Base-by-base conservation (phyloP, 495 filamentous ascomycete species). In the Aspergillus wentii region DNA sequence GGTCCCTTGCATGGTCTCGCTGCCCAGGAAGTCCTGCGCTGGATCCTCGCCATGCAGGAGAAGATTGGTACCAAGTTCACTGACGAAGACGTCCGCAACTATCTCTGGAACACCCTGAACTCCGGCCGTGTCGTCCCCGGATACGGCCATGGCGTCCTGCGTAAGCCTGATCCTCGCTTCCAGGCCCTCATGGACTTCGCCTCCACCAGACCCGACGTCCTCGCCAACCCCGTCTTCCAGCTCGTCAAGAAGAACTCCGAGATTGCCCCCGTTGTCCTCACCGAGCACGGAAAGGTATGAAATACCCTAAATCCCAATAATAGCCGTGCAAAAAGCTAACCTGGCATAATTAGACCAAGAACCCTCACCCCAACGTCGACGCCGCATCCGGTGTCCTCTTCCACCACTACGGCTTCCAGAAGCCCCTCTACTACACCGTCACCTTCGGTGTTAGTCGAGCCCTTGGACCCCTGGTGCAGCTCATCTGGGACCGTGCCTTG, bases 151-250 rank as follows among this genome's bases (percentile, higher is more conserved):
- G 92, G 91, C 35, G 94, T 98, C 17, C 80, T 98, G 32, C 85
- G 92, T 59, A 96, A 95, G 72, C 90, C 92, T 15, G 92, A 98
- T 54, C 92, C 92, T 4, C 83, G 92, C 40, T 98, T 96, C 68
- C 76, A 95, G 62, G 94, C 92, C 23, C 70, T 97, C 32, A 95
- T 96, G 85, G 86, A 92, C 66, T 98, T 95, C 65, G 92, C 94
- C 6, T 74, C 78, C 8, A 74, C 84, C 8, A 80, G 91, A 10
- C 85, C 86, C 8, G 83, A 89, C 47, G 94, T 98, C 26, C 79
- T 85, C 8, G 66, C 71, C 18, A 87, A 96, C 63, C 89, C 92
- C 3, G 80, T 96, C 29, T 97, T 94, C 79, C 77, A 86, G 59
- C 81, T 98, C 11, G 92, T 98, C 21, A 85, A 86, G 74, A 79